Percentiles rank a stretch among this genome's conserved stretches.
Evolutionary conservation across 768 basidiomycete species (phyloP).

Genomic region (Mycena rebaudengoi): DNA sequence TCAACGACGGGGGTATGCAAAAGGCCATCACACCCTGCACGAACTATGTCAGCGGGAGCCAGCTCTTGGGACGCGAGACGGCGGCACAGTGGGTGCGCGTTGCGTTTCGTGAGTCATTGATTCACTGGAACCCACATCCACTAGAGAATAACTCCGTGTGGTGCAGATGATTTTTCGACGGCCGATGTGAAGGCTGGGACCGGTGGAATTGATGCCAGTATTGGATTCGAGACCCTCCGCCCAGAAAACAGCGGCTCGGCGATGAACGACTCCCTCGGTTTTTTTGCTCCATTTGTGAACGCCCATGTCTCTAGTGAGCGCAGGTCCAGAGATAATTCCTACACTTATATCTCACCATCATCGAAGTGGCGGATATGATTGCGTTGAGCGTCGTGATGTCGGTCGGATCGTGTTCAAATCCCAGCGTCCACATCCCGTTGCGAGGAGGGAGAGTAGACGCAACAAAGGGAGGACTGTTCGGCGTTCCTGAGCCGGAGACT

Average conservation of each 20-base stretch:
- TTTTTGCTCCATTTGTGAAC: constrained; percentile 24
- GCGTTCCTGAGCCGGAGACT: constrained; percentile 34
- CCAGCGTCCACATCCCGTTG: constrained; percentile 22
- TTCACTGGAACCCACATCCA: too few relatives aligned
- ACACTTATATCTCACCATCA: background rate
- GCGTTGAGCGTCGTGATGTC: constrained; percentile 26
- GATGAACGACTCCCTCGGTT: constrained; percentile 23
- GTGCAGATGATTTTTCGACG: constrained; percentile 31
- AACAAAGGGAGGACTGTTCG: constrained; percentile 24
- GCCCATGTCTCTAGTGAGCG: constrained; percentile 14
- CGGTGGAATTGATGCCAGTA: constrained; percentile 34
- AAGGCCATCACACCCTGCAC: constrained; percentile 27
- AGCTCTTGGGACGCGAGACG: constrained; percentile 23
- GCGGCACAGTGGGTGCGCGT: constrained; percentile 27
- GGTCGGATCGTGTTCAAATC: constrained; percentile 24
- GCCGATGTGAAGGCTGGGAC: constrained; percentile 29
- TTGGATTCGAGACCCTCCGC: constrained; percentile 31
- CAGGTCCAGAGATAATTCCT: background rate
- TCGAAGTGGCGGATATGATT: constrained; percentile 34
- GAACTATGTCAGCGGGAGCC: constrained; percentile 25
- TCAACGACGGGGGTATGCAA: constrained; percentile 23
- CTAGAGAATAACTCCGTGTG: background rate
- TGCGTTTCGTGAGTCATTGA: constrained; percentile 26
- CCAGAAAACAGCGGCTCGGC: constrained; percentile 27
- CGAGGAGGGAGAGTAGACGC: constrained; percentile 34